Percentiles rank a stretch among this genome's conserved stretches.
These are phyloP conservation scores for Ceriops decandra DNA, from an alignment of 345 rosid species.

Conservation along the genomic window DNA sequence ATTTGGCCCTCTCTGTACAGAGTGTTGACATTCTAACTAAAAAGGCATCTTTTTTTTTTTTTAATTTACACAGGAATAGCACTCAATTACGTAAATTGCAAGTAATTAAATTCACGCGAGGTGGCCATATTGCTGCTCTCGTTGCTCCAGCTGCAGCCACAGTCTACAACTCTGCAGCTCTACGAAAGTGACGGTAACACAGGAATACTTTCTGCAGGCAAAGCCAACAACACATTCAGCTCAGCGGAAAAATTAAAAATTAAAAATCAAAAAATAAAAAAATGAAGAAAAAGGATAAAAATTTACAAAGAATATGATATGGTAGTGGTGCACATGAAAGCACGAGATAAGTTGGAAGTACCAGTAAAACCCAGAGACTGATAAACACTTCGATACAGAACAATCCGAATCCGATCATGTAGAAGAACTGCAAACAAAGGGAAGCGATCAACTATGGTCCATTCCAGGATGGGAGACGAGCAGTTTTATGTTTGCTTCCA, in stretches of 20 bases:
- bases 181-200: conserved; percentile 28
- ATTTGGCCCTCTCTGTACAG: no score
- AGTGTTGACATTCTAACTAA: no score
- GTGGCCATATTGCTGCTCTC: conserved; percentile 18
- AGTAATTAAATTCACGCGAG: conserved; percentile 2
- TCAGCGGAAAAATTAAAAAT: neutral
- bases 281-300: no score
- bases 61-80: neutral
- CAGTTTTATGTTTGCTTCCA: neutral
- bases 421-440: conserved; percentile 22
- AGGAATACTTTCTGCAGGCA: conserved; percentile 31
- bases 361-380: conserved; percentile 37
- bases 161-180: conserved; percentile 29
- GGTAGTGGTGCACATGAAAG: neutral
- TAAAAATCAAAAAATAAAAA: no score
- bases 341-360: neutral
- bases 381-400: conserved; percentile 25
- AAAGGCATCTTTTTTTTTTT: neutral
- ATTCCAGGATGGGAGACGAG: neutral
- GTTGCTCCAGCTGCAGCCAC: conserved; percentile 33
- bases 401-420: conserved; percentile 27
- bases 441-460: neutral
- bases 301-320: neutral
- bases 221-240: no score
- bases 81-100: conserved; percentile 3